phyloP scores from a whole-genome alignment of 352 stramenopile genomes.

The Phytopythium cucurbitacearum region DNA sequence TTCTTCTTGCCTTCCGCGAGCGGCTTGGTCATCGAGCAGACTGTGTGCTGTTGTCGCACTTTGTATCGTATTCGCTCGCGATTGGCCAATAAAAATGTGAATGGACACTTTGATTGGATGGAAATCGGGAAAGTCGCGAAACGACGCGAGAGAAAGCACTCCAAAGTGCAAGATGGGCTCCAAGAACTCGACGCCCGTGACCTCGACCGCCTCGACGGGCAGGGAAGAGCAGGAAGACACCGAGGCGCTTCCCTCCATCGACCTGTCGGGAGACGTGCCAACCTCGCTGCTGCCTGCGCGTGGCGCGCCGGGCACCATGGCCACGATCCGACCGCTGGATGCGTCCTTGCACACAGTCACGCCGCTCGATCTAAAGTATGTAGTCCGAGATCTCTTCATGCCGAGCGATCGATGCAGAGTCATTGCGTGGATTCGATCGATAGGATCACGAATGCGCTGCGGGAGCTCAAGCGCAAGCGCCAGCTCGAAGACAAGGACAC shows the following conservation, averaged over 20 bases:
- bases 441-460: slow-evolving; percentile 79
- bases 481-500: slow-evolving; percentile 37
- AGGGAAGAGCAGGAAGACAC: slow-evolving; percentile 1
- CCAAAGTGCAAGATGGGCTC: slow-evolving; percentile 33
- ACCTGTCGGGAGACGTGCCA: not conserved
- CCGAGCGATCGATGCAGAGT: not conserved
- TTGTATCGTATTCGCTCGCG: not conserved
- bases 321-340: slow-evolving; percentile 54
- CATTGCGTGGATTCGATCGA: not conserved
- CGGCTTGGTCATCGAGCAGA: slow-evolving; percentile 24
- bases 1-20: slow-evolving; percentile 65
- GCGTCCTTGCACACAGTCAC: slow-evolving; percentile 17
- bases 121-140: slow-evolving; percentile 3
- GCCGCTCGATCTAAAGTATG: slow-evolving; percentile 68
- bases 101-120: slow-evolving; percentile 5
- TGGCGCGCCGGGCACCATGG: slow-evolving; percentile 27
- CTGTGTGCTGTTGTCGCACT: slow-evolving; percentile 3
- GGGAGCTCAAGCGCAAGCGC: slow-evolving; percentile 61
- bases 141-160: not conserved
- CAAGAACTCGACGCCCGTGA: slow-evolving; percentile 58
- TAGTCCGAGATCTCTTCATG: not conserved
- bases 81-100: not conserved
- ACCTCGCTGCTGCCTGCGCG: slow-evolving; percentile 4
- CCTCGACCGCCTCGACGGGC: slow-evolving; percentile 14
- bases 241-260: not conserved